Evolutionary conservation across 768 basidiomycete species (phyloP).

Genomic region (Boletus sp.): DNA sequence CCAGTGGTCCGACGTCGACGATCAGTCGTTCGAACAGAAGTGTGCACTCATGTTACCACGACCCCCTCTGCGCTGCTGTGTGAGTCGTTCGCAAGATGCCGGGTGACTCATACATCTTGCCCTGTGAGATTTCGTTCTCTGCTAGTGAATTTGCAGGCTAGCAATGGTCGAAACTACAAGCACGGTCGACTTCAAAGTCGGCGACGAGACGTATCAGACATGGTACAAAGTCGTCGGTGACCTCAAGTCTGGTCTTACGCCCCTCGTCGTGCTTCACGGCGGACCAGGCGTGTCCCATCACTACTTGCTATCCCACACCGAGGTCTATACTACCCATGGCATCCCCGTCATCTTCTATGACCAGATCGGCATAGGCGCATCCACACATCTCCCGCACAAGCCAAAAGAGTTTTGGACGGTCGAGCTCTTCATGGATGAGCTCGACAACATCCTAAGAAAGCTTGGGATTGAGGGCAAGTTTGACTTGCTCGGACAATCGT

Average conservation of each 20-base stretch:
- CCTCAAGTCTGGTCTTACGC: constrained; percentile 17
- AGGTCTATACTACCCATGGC: constrained; percentile 25
- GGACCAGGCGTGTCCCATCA: constrained; percentile 35
- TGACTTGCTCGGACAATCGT: constrained; percentile 51
- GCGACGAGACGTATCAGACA: constrained; percentile 32
- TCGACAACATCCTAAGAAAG: constrained; percentile 44
- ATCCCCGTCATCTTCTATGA: constrained; percentile 49
- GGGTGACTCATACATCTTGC: too few relatives aligned
- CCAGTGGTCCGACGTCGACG: too few relatives aligned
- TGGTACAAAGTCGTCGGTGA: constrained; percentile 44
- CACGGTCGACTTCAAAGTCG: constrained; percentile 18
- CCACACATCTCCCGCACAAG: constrained; percentile 42
- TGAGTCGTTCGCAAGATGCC: too few relatives aligned
- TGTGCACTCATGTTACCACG: too few relatives aligned
- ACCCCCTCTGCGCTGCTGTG: too few relatives aligned
- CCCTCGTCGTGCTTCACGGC: constrained; percentile 43
- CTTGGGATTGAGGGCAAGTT: constrained; percentile 41
- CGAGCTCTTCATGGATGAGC: constrained; percentile 51
- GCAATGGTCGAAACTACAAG: constrained; percentile 13
- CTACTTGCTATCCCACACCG: constrained; percentile 37
- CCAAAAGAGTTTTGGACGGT: constrained; percentile 41
- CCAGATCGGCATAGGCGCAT: constrained; percentile 44
- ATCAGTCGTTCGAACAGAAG: too few relatives aligned
- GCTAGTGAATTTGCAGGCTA: not conserved
- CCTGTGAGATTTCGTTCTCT: too few relatives aligned